Evolutionary conservation across 768 basidiomycete species (phyloP).

Genomic region (Pisolithus sp.): DNA sequence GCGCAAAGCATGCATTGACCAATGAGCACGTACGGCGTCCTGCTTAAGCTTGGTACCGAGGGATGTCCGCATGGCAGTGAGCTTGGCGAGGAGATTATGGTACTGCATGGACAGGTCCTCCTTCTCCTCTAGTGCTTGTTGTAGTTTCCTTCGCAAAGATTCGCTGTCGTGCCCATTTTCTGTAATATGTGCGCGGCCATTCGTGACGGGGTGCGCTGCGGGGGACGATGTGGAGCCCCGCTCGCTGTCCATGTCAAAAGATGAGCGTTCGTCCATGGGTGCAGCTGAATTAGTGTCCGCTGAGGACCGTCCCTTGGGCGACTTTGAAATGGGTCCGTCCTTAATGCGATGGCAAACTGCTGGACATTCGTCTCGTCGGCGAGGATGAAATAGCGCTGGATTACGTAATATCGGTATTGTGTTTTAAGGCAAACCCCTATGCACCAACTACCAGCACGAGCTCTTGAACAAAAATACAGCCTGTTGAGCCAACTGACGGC

Average conservation of each 20-base stretch:
- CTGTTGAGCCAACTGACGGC: too few relatives aligned
- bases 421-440: too few relatives aligned
- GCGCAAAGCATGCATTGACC: background rate
- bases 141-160: constrained; percentile 69
- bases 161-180: constrained; percentile 38
- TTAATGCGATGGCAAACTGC: background rate
- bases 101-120: constrained; percentile 84
- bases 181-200: constrained; percentile 29
- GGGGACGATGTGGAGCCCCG: constrained; percentile 14
- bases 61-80: constrained; percentile 89
- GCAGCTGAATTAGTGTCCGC: constrained; percentile 14
- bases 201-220: constrained; percentile 13
- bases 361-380: background rate
- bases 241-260: constrained; percentile 41
- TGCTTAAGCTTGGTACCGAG: constrained; percentile 92
- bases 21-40: constrained; percentile 73
- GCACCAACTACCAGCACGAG: too few relatives aligned
- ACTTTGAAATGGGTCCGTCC: constrained; percentile 1
- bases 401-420: background rate
- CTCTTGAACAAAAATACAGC: too few relatives aligned
- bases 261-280: constrained; percentile 30
- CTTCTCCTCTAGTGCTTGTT: constrained; percentile 75
- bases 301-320: constrained; percentile 29
- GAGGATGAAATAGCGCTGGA: background rate
- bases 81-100: constrained; percentile 74